Evolutionary conservation across 2,329 filamentous ascomycete species (phyloP).

Genomic region (Triangularia setosa): DNA sequence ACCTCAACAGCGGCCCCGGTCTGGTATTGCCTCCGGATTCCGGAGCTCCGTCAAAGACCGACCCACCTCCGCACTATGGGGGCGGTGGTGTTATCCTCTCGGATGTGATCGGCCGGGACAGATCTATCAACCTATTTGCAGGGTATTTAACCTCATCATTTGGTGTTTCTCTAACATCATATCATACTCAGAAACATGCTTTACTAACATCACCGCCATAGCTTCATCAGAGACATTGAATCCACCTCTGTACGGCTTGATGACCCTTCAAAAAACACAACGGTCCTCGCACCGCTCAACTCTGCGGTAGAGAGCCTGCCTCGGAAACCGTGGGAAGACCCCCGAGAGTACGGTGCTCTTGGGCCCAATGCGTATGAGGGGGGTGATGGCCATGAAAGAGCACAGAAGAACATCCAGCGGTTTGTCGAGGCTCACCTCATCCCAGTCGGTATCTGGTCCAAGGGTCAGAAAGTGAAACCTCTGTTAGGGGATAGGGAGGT

Average conservation of each 20-base stretch:
- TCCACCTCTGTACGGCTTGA: conserved; percentile 66
- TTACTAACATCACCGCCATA: conserved; percentile 4
- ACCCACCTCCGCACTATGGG: conserved; percentile 31
- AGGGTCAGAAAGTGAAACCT: conserved; percentile 62
- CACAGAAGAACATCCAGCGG: conserved; percentile 67
- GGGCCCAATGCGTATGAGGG: conserved; percentile 75
- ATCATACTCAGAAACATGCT: background rate
- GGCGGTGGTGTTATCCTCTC: conserved; percentile 62
- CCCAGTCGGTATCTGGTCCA: conserved; percentile 68
- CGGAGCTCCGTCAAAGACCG: conserved; percentile 15
- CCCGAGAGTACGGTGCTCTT: conserved; percentile 63
- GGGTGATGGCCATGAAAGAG: conserved; percentile 68
- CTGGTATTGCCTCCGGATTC: conserved; percentile 26
- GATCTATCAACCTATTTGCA: conserved; percentile 79
- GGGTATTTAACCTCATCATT: conserved; percentile 33
- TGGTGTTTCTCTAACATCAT: background rate
- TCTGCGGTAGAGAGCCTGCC: conserved; percentile 72
- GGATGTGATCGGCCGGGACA: conserved; percentile 77
- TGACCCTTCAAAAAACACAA: conserved; percentile 65
- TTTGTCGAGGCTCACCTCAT: conserved; percentile 89
- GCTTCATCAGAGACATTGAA: conserved; percentile 69
- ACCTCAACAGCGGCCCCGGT: conserved; percentile 24
- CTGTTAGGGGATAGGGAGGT: conserved; percentile 61
- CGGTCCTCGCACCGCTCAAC: conserved; percentile 84
- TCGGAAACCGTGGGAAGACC: conserved; percentile 81